Evolutionary conservation across 495 filamentous ascomycete species (phyloP).

Genomic region (Poronia punctata): DNA sequence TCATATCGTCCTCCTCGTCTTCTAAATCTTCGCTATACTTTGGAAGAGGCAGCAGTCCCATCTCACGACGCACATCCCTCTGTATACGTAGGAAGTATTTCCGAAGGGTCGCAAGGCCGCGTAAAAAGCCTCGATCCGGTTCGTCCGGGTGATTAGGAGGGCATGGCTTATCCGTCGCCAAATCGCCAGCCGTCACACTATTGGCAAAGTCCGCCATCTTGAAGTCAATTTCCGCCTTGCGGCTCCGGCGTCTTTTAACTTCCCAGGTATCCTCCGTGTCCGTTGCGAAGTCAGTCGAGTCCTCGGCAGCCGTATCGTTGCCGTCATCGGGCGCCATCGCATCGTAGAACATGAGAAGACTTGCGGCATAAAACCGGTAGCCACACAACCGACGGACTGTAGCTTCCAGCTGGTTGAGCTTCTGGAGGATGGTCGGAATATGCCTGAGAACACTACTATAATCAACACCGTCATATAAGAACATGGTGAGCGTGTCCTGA

Average conservation of each 20-base stretch:
- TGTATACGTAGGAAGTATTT: conserved; percentile 86
- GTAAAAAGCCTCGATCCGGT: conserved; percentile 83
- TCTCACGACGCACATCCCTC: conserved; percentile 61
- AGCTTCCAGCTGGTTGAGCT: conserved; percentile 70
- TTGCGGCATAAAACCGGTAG: conserved; percentile 94
- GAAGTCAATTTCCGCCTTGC: conserved; percentile 62
- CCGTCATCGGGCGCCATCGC: conserved; percentile 51
- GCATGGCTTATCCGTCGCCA: conserved; percentile 55
- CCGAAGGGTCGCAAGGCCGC: conserved; percentile 70
- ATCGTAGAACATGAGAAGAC: conserved; percentile 90
- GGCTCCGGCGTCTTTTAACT: conserved; percentile 27
- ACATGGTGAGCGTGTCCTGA: conserved; percentile 78
- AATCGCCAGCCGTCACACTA: conserved; percentile 83
- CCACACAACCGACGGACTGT: conserved; percentile 73
- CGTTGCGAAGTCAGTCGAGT: conserved; percentile 40
- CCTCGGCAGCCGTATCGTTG: conserved; percentile 42
- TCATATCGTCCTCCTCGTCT: conserved; percentile 27
- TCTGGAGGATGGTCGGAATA: conserved; percentile 79
- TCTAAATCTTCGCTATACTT: conserved; percentile 35
- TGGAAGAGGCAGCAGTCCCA: conserved; percentile 26
- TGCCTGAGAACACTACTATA: conserved; percentile 69
- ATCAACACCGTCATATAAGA: conserved; percentile 85
- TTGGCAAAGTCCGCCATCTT: conserved; percentile 99
- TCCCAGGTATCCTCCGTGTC: conserved; percentile 40
- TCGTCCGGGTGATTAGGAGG: conserved; percentile 75